Percentiles rank a stretch among this genome's conserved stretches.
phyloP scores from a whole-genome alignment of 106 monocot genomes.

The Dactylorhiza incarnata region DNA sequence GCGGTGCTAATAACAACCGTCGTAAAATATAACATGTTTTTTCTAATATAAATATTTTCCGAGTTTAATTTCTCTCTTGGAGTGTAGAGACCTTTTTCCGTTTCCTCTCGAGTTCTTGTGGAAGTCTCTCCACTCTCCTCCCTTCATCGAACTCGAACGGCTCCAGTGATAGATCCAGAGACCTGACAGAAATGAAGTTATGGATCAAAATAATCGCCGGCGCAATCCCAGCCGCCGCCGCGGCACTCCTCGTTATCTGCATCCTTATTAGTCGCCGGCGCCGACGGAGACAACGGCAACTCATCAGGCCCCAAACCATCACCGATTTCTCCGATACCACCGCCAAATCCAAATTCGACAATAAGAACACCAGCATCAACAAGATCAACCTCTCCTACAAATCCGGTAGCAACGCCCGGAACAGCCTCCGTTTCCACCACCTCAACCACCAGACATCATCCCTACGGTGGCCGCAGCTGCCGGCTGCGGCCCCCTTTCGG shows the following conservation, averaged over 20 bases:
- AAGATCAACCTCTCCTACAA: slow-evolving; percentile 19
- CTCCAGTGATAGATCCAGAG: background rate
- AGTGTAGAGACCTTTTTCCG: too few relatives aligned
- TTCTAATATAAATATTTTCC: too few relatives aligned
- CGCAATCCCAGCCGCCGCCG: slow-evolving; percentile 12
- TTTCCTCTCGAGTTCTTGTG: too few relatives aligned
- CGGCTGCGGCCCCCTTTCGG: slow-evolving; percentile 15
- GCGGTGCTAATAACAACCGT: too few relatives aligned
- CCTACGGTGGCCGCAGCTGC: background rate
- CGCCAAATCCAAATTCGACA: slow-evolving; percentile 10
- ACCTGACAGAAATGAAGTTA: slow-evolving; percentile 18
- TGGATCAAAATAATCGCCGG: slow-evolving; percentile 24
- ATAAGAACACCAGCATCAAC: slow-evolving; percentile 11
- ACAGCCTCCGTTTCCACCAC: slow-evolving; percentile 20
- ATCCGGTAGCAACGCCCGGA: slow-evolving; percentile 1
- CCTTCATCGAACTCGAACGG: too few relatives aligned
- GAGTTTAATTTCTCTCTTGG: too few relatives aligned
- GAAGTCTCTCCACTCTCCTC: too few relatives aligned
- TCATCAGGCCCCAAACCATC: background rate
- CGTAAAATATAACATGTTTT: too few relatives aligned
- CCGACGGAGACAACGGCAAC: slow-evolving; percentile 3
- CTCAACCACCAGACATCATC: background rate
- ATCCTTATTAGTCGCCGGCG: slow-evolving; percentile 4
- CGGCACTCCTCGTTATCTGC: slow-evolving; percentile 8
- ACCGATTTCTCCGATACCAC: background rate